These are phyloP conservation scores for Agroathelia rolfsii DNA, from an alignment of 1,284 basidiomycete genomes.

Conservation along the genomic window DNA sequence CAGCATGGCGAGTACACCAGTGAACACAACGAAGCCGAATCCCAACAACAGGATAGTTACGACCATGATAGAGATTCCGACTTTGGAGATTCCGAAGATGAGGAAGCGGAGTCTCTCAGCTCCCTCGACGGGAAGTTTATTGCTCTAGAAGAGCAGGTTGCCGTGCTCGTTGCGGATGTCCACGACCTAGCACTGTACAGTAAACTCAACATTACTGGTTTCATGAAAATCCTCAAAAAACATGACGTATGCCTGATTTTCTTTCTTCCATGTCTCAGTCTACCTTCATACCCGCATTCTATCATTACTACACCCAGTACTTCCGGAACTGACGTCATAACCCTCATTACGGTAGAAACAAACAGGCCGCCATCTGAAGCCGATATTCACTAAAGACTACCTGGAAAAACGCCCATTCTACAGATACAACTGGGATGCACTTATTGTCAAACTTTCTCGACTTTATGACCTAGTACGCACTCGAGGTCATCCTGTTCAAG, in stretches of 20 bases:
- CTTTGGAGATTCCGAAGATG: constrained; percentile 47
- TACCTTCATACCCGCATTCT: constrained; percentile 5
- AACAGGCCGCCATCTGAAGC: constrained; percentile 56
- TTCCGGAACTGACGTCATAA: background rate
- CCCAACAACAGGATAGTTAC: constrained; percentile 45
- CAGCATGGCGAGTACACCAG: constrained; percentile 23
- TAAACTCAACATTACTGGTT: constrained; percentile 95
- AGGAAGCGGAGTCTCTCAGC: constrained; percentile 60
- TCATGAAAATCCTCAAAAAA: constrained; percentile 99
- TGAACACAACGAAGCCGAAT: constrained; percentile 38
- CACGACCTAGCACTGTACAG: constrained; percentile 94
- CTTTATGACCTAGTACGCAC: constrained; percentile 95
- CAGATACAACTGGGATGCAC: constrained; percentile 85
- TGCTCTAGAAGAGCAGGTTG: constrained; percentile 89
- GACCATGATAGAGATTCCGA: constrained; percentile 66
- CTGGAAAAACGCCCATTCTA: constrained; percentile 95
- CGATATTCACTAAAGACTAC: constrained; percentile 80
- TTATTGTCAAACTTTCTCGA: constrained; percentile 95
- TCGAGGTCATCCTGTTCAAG: constrained; percentile 87
- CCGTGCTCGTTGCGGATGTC: constrained; percentile 93
- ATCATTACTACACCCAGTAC: constrained; percentile 6
- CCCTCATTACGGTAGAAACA: constrained; percentile 79
- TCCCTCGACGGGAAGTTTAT: constrained; percentile 85
- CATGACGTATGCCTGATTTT: too few species aligned
- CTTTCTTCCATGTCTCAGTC: too few species aligned